Conservation (phyloP, 129 eudicot species). For the Calendula officinalis region DNA sequence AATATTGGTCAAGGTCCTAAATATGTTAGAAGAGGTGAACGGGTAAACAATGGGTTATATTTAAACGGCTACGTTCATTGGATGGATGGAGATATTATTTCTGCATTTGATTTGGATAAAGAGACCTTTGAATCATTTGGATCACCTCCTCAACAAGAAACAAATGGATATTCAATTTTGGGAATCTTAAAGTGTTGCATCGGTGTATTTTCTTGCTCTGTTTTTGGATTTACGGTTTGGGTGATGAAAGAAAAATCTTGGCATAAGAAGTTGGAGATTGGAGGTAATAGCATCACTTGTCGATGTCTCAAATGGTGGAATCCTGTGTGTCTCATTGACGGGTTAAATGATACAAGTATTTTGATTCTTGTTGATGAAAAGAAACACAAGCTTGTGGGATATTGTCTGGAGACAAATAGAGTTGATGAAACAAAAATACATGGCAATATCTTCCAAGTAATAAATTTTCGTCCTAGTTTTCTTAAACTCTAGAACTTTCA, state of each 20-base stretch:
- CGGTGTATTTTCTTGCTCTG: not conserved
- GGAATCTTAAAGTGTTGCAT: not conserved
- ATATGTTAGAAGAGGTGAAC: not conserved
- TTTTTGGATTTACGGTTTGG: not conserved
- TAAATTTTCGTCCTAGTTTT: not conserved
- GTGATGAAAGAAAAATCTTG: slow-evolving; percentile 1
- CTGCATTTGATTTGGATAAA: not conserved
- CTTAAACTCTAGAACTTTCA: not conserved
- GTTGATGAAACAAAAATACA: not conserved
- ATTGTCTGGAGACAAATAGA: too few relatives aligned
- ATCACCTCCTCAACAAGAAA: not conserved
- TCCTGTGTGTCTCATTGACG: not conserved
- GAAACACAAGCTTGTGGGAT: too few relatives aligned
- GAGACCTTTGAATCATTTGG: not conserved
- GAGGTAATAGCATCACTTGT: too few relatives aligned
- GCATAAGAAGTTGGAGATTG: not conserved
- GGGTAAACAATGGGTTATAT: not conserved
- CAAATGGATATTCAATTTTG: too few relatives aligned
- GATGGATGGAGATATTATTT: not conserved
- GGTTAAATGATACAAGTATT: not conserved
- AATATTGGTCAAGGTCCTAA: not conserved
- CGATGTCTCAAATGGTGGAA: too few relatives aligned
- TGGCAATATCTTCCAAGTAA: not conserved
- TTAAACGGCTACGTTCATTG: not conserved
- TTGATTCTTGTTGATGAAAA: too few relatives aligned